Evolutionary conservation across 495 filamentous ascomycete species (phyloP).

Genomic region (Penicillium waksmanii): DNA sequence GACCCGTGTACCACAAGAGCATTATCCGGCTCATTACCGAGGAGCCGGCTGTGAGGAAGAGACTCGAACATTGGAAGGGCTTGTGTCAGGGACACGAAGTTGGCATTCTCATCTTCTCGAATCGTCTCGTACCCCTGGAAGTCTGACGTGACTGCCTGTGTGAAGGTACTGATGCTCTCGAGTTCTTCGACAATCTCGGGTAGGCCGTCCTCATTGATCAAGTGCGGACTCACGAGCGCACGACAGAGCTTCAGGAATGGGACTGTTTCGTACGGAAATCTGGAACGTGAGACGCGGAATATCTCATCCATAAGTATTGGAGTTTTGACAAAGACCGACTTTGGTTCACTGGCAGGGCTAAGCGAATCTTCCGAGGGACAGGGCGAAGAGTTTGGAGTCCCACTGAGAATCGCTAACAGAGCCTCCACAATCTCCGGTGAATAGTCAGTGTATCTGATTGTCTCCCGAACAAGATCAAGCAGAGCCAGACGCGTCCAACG

Average conservation of each 20-base stretch:
- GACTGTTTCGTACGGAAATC: constrained; percentile 86
- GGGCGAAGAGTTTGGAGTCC: constrained; percentile 29
- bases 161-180: constrained; percentile 68
- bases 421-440: constrained; percentile 65
- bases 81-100: constrained; percentile 52
- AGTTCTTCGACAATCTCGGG: constrained; percentile 58
- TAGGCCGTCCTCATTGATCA: constrained; percentile 53
- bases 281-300: constrained; percentile 63
- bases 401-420: constrained; percentile 61
- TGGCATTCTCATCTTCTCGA: constrained; percentile 82
- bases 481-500: constrained; percentile 59
- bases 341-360: constrained; percentile 48
- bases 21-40: constrained; percentile 28
- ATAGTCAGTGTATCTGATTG: constrained; percentile 63
- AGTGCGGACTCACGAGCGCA: constrained; percentile 48
- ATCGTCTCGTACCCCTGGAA: constrained; percentile 74
- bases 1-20: constrained; percentile 44
- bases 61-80: constrained; percentile 46
- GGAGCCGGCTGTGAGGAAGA: constrained; percentile 23
- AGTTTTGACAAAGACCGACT: constrained; percentile 57
- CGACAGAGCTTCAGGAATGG: constrained; percentile 74
- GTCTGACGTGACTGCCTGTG: constrained; percentile 64
- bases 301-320: constrained; percentile 56
- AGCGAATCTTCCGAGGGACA: constrained; percentile 38
- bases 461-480: constrained; percentile 65